phyloP scores from a whole-genome alignment of 2,329 filamentous ascomycete genomes.

The Pseudocercospora crystallina region DNA sequence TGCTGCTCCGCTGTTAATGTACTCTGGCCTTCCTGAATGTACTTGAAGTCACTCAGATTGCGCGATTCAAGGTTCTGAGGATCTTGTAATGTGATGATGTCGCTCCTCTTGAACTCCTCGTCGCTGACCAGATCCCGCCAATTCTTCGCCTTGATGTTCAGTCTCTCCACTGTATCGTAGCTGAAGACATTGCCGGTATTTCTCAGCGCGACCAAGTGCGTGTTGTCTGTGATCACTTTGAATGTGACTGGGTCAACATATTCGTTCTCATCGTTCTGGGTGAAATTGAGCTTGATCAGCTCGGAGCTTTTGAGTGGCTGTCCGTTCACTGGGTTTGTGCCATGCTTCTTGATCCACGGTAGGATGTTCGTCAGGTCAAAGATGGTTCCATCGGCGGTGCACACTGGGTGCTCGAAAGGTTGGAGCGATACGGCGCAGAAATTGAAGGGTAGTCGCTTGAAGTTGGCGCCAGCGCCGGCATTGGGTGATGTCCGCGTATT shows the following conservation, averaged over 20 bases:
- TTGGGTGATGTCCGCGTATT: conserved; percentile 58
- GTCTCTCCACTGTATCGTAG: conserved; percentile 89
- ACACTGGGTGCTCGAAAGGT: conserved; percentile 92
- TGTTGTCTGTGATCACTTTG: conserved; percentile 97
- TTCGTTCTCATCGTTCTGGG: conserved; percentile 86
- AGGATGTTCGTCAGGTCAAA: conserved; percentile 95
- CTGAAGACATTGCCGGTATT: conserved; percentile 93
- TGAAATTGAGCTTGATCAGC: conserved; percentile 85
- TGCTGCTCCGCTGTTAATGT: conserved; percentile 69
- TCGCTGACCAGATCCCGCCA: conserved; percentile 91
- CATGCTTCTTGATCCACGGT: conserved; percentile 90
- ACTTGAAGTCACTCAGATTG: conserved; percentile 85
- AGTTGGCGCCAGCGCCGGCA: conserved; percentile 59
- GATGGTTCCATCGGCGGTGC: conserved; percentile 80
- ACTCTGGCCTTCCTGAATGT: conserved; percentile 74
- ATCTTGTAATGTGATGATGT: conserved; percentile 95
- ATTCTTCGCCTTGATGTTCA: conserved; percentile 96
- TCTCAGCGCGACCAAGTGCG: conserved; percentile 85
- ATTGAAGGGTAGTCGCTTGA: conserved; percentile 93
- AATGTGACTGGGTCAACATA: conserved; percentile 95
- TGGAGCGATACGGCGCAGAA: conserved; percentile 96
- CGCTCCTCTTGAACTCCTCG: conserved; percentile 78
- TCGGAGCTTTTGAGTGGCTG: conserved; percentile 75
- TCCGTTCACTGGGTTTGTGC: conserved; percentile 87
- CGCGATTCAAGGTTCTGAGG: conserved; percentile 83